phyloP scores from a whole-genome alignment of 2,329 filamentous ascomycete species.

The Claviceps purpurea region DNA sequence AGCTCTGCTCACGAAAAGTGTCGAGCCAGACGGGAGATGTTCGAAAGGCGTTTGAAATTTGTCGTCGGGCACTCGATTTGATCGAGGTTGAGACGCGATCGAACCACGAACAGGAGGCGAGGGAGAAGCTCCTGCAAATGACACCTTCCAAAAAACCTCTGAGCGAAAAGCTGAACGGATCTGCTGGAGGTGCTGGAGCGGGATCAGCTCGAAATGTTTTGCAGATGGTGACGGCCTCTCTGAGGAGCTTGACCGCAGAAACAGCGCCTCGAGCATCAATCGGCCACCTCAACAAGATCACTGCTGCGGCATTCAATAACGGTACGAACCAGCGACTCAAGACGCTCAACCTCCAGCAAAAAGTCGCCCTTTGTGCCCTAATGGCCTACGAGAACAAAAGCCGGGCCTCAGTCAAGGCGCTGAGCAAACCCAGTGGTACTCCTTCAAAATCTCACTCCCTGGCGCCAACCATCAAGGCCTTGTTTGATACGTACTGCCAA shows the following conservation, averaged over 20 bases:
- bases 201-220: slow-evolving; percentile 27
- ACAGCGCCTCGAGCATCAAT: slow-evolving; percentile 83
- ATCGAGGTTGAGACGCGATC: slow-evolving; percentile 73
- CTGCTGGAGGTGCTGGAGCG: slow-evolving; percentile 25
- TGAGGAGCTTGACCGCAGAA: slow-evolving; percentile 53
- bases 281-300: slow-evolving; percentile 82
- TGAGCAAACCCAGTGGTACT: slow-evolving; percentile 31
- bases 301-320: slow-evolving; percentile 79
- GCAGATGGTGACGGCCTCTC: slow-evolving; percentile 37
- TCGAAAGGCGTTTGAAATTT: slow-evolving; percentile 90
- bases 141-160: slow-evolving; percentile 66
- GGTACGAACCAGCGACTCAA: slow-evolving; percentile 74
- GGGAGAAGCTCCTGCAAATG: slow-evolving; percentile 41
- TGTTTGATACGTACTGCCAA: slow-evolving; percentile 72
- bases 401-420: slow-evolving; percentile 32
- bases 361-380: slow-evolving; percentile 81
- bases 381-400: slow-evolving; percentile 73
- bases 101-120: slow-evolving; percentile 52
- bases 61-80: slow-evolving; percentile 75
- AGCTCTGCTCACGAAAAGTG: slow-evolving; percentile 88
- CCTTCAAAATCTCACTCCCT: slow-evolving; percentile 47
- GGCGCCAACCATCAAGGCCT: slow-evolving; percentile 68
- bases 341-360: slow-evolving; percentile 88
- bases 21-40: slow-evolving; percentile 88
- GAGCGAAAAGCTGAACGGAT: slow-evolving; percentile 64